Evolutionary conservation across 2,329 filamentous ascomycete species (phyloP), one percentile per base, ranked within the genome.

Genomic region (Diaporthe citrichinensis): DNA sequence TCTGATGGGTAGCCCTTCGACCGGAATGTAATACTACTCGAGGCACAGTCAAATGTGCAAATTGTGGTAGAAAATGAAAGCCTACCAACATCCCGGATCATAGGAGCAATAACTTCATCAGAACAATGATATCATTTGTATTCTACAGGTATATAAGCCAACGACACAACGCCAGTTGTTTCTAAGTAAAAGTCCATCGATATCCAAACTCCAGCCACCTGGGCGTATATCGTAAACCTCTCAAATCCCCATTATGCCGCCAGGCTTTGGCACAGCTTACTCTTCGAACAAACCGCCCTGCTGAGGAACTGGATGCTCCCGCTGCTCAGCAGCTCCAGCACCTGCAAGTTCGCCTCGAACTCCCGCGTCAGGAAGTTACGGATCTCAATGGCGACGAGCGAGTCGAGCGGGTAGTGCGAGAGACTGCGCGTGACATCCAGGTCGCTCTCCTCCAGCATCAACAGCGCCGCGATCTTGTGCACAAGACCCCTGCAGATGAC

Each of bases 241-340:
- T 25, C 23, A 39, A 17, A 51, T 25, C 81, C 41, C 1, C 14
- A 53, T 49, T 4, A 51, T 17, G 17, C 28, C 34, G 49, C 65
- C 46, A 69, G 25, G 4, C 46, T 49, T 23, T 65, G 62, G 8
- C 74, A 46, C 6, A 86, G 77, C 80, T 86, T 87, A 78, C 85
- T 86, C 84, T 89, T 89, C 23, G 82, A 83, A 78, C 86, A 87
- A 49, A 89, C 86, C 0, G 81, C 84, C 81, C 86, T 87, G 12
- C 86, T 85, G 23, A 89, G 79, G 2, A 83, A 87, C 82, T 87
- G 84, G 76, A 89, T 87, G 28, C 84, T 86, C 2, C 88, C 88
- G 78, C 87, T 89, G 8, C 86, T 88, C 51, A 91, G 81, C 76
- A 91, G 80, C 79, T 91, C 89, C 76, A 91, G 80, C 0, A 91